A percentile compares a stretch with the other conserved stretches of the same genome.
These are phyloP conservation scores for Paxillus rubicundulus DNA, from an alignment of 768 basidiomycete species.

Conservation along the genomic window DNA sequence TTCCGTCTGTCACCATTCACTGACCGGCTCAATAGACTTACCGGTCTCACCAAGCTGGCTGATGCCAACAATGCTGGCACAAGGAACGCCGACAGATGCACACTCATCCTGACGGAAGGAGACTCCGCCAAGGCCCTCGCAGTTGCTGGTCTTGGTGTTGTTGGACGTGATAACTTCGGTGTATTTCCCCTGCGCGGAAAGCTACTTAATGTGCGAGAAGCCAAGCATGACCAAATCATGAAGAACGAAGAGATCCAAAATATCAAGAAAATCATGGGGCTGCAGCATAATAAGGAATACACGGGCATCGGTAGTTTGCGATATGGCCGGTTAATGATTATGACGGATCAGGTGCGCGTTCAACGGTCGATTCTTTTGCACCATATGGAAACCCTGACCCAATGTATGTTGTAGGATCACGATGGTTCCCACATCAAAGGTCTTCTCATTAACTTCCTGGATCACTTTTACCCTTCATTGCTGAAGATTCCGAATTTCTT, in stretches of 20 bases:
- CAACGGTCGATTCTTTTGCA: slow-evolving; percentile 16
- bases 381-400: background rate
- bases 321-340: slow-evolving; percentile 97
- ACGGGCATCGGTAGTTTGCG: slow-evolving; percentile 62
- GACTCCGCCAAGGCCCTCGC: slow-evolving; percentile 98
- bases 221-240: slow-evolving; percentile 92
- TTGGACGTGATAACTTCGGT: slow-evolving; percentile 95
- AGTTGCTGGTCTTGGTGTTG: slow-evolving; percentile 89
- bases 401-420: slow-evolving; percentile 70
- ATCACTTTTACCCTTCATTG: slow-evolving; percentile 94
- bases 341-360: slow-evolving; percentile 92
- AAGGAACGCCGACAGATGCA: slow-evolving; percentile 74
- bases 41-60: slow-evolving; percentile 88
- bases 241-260: slow-evolving; percentile 97
- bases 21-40: slow-evolving; percentile 51
- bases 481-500: slow-evolving; percentile 88
- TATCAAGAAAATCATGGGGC: slow-evolving; percentile 96
- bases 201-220: slow-evolving; percentile 95
- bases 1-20: background rate
- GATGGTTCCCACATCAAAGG: slow-evolving; percentile 99
- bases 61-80: slow-evolving; percentile 98
- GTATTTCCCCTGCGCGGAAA: slow-evolving; percentile 98
- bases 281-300: slow-evolving; percentile 94
- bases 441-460: slow-evolving; percentile 96
- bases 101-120: slow-evolving; percentile 97